These are phyloP conservation scores for Quercus aquifolioides DNA, from an alignment of 306 rosid species.

Conservation along the genomic window DNA sequence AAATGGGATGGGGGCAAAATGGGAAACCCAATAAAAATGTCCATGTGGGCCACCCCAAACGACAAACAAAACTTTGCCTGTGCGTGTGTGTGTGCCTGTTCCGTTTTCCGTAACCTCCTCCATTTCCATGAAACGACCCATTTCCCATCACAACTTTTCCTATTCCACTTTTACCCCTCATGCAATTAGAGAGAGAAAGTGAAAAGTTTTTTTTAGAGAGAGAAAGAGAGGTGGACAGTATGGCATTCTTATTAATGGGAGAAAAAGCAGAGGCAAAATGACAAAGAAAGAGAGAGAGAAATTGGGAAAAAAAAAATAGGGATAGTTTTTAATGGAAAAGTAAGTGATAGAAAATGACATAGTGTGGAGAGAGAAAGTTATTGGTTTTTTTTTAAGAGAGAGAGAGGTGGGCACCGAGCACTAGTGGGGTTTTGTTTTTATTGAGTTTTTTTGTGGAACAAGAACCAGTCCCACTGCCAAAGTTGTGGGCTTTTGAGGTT, in stretches of 20 bases:
- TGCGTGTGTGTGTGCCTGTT: not conserved
- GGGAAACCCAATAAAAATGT: constrained; percentile 1
- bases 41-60: constrained; percentile 17
- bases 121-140: not conserved
- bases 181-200: constrained; percentile 7
- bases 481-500: not conserved
- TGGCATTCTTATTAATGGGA: not conserved
- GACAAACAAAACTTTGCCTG: constrained; percentile 33
- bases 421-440: not conserved
- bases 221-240: not conserved
- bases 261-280: constrained; percentile 35
- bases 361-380: constrained; percentile 2
- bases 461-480: not conserved
- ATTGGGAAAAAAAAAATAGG: not conserved
- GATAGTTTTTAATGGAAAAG: constrained; percentile 12
- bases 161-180: constrained; percentile 38
- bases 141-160: not conserved
- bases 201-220: not conserved
- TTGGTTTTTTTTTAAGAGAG: not conserved
- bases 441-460: constrained; percentile 19
- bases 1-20: constrained; percentile 24
- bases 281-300: constrained; percentile 33
- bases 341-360: constrained; percentile 30
- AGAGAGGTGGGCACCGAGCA: not conserved
- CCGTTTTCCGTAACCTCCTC: not conserved